Percentiles rank a stretch among this genome's conserved stretches.
Evolutionary conservation across 345 rosid genomes (phyloP).

Genomic region (Populus ilicifolia): DNA sequence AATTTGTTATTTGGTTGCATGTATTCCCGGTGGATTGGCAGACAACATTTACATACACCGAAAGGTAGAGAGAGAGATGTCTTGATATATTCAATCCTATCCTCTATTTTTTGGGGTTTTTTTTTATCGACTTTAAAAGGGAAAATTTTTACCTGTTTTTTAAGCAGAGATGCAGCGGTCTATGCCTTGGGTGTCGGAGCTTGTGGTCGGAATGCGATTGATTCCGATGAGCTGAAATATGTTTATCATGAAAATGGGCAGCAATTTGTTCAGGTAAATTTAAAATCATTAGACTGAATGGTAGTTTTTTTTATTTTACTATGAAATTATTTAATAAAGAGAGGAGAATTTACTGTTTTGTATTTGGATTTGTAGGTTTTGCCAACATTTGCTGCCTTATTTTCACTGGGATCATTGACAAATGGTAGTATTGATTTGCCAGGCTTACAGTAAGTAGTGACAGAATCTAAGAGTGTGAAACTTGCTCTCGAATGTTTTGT

Average conservation of each 20-base stretch:
- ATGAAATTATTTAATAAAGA: not conserved
- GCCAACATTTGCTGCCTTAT: slow-evolving; percentile 76
- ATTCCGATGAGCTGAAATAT: slow-evolving; percentile 67
- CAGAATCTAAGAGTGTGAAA: not conserved
- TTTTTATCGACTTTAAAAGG: not conserved
- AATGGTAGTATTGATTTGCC: slow-evolving; percentile 35
- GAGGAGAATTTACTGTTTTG: not conserved
- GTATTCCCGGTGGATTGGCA: slow-evolving; percentile 13
- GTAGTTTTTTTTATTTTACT: not conserved
- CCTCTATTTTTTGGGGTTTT: too few species aligned
- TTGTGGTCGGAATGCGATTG: slow-evolving; percentile 63
- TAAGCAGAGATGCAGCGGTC: slow-evolving; percentile 60
- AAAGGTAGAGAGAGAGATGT: slow-evolving; percentile 38
- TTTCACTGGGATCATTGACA: slow-evolving; percentile 31
- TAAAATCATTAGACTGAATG: too few species aligned
- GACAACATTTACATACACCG: slow-evolving; percentile 49
- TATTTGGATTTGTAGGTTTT: slow-evolving; percentile 46
- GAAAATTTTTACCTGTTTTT: not conserved
- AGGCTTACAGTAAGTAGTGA: slow-evolving; percentile 53
- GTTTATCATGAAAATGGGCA: slow-evolving; percentile 71
- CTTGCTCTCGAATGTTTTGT: not conserved
- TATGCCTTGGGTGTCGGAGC: slow-evolving; percentile 91
- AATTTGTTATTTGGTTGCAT: not conserved
- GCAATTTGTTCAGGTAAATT: slow-evolving; percentile 55
- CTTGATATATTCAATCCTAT: not conserved